Base-by-base conservation (phyloP, 1,284 basidiomycete genomes). In the Meripilus lineatus region DNA sequence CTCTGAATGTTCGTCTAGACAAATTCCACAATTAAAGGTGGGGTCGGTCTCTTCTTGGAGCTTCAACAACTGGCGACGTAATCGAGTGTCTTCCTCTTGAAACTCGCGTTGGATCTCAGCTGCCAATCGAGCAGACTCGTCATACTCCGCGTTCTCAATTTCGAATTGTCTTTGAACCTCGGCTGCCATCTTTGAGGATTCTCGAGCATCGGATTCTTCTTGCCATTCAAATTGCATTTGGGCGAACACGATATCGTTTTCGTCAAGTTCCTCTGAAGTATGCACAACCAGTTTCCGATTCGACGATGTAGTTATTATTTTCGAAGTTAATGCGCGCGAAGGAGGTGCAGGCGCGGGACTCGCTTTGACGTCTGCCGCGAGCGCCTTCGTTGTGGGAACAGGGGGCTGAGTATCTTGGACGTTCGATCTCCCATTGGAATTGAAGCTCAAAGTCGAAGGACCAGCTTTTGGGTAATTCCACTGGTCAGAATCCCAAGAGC, bases 21-120 rank as follows among this genome's bases (percentile, higher is more conserved):
- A 86, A 26, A 84, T 67, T 3, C 68, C 63, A 50, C 83, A 86
- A 22, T 69, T 58, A 49, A 81, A 81, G 20, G 62, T 55, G 8
- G 43, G 47, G 35, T 67, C 68, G 18, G 50, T 51, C 5, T 47
- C 38, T 24, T 57, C 52, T n/a, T 58, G 51, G 2, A 75, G 64
- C 6, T 58, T 52, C 8, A 57, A 42, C 21, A 60, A 52, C 48
- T 79, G 68, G 7, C 47, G 53, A 15, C 58, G 54, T 24, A 79
- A 59, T 5, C 51, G 58, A 20, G 40, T 40, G 46, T 79, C 64
- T 58, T 81, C 77, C 4, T 59, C 62, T 32, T 79, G 69, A 43
- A 62, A 77, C 44, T 68, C 50, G 5, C 57, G 50, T 52, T 81
- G 79, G 47, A 68, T 51, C 26, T 64, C 50, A 7, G 18, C 37